Evolutionary conservation across 768 basidiomycete genomes (phyloP).

Genomic region (Rhizopogon vulgaris): DNA sequence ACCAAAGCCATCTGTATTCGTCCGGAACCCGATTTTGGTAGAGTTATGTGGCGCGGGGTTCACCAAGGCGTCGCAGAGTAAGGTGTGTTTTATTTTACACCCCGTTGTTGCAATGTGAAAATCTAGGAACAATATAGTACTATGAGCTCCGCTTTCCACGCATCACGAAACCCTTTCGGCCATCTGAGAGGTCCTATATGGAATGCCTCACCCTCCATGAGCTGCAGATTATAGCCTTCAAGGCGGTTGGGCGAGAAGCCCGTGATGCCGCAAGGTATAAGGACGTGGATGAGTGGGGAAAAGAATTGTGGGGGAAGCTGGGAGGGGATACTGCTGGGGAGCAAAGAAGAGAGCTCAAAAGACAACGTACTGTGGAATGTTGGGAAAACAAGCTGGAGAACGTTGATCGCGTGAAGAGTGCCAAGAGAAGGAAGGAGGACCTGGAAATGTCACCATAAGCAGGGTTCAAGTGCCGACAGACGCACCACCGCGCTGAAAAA

Average conservation of each 20-base stretch:
- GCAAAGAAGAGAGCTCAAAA: conserved; percentile 24
- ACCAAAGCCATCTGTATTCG: conserved; percentile 46
- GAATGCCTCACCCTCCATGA: conserved; percentile 44
- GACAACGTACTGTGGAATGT: conserved; percentile 29
- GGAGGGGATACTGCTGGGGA: conserved; percentile 29
- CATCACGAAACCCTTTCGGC: conserved; percentile 61
- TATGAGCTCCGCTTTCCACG: conserved; percentile 85
- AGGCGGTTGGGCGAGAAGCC: conserved; percentile 46
- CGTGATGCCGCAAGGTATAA: conserved; percentile 32
- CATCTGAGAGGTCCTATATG: conserved; percentile 58
- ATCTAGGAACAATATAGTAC: conserved; percentile 35
- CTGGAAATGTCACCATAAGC: conserved; percentile 20
- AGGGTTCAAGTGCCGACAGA: not conserved
- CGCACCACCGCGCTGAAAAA: not conserved
- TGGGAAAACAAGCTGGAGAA: conserved; percentile 39
- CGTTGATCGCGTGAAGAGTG: conserved; percentile 19
- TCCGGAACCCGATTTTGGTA: conserved; percentile 57
- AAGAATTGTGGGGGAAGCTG: conserved; percentile 31
- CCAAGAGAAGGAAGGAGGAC: conserved; percentile 13
- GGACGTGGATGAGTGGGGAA: conserved; percentile 43
- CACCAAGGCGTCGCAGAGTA: conserved; percentile 54
- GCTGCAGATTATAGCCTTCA: conserved; percentile 50
- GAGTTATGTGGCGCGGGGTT: conserved; percentile 84
- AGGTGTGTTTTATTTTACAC: conserved; percentile 30
- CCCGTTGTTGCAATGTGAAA: not conserved